Evolutionary conservation across 257 asterid genomes (phyloP).

Genomic region (Solanum arcanum): DNA sequence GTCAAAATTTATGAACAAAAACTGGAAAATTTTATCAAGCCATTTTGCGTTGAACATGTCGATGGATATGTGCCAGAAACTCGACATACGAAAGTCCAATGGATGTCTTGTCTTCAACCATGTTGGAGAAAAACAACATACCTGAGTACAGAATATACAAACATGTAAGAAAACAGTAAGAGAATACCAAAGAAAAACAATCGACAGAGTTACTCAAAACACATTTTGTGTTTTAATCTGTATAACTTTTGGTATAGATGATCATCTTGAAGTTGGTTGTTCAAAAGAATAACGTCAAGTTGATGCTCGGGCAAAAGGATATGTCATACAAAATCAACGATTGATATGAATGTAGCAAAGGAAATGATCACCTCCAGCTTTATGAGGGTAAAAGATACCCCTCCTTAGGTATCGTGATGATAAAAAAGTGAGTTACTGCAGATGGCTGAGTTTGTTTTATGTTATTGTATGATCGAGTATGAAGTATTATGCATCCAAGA

Average conservation of each 20-base stretch:
- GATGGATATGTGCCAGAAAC: conserved; percentile 76
- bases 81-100: conserved; percentile 74
- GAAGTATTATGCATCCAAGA: background rate
- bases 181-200: background rate
- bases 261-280: background rate
- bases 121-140: conserved; percentile 52
- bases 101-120: conserved; percentile 76
- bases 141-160: conserved; percentile 26
- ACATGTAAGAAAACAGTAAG: background rate
- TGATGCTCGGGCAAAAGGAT: background rate
- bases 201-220: background rate
- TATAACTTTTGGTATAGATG: background rate
- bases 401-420: background rate
- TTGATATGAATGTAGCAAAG: background rate
- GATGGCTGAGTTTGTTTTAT: background rate
- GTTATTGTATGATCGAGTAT: background rate
- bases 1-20: background rate
- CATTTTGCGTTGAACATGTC: conserved; percentile 88
- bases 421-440: background rate
- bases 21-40: conserved; percentile 23
- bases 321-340: background rate
- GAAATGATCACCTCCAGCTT: background rate
- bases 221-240: background rate
- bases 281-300: background rate
- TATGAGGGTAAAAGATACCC: background rate